Conservation (phyloP, 2,329 filamentous ascomycete species). For the Lasiodiplodia hormozganensis region DNA sequence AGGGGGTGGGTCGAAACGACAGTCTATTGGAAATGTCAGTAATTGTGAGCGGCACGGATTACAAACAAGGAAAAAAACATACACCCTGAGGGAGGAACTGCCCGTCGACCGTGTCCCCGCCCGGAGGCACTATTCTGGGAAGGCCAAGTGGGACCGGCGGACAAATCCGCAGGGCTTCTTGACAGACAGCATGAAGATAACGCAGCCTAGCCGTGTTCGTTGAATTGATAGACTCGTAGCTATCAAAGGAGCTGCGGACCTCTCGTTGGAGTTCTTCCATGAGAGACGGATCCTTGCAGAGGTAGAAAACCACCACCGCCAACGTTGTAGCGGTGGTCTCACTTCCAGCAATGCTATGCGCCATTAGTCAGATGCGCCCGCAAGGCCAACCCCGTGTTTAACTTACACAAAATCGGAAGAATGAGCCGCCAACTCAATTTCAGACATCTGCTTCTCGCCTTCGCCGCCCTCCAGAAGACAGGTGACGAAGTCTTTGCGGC, state of each 20-base stretch:
- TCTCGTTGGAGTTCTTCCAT: constrained; percentile 41
- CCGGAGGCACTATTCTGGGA: constrained; percentile 28
- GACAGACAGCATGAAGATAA: constrained; percentile 30
- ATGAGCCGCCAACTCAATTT: constrained; percentile 34
- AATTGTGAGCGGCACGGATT: not conserved
- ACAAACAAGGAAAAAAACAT: not conserved
- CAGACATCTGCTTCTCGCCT: not conserved
- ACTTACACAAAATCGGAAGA: constrained; percentile 34
- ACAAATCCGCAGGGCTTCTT: constrained; percentile 33
- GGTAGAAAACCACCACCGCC: constrained; percentile 41
- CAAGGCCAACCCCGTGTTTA: not conserved
- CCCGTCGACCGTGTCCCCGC: constrained; percentile 30
- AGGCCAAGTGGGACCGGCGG: constrained; percentile 29
- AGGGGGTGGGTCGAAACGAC: constrained; percentile 33
- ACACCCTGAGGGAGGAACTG: constrained; percentile 32
- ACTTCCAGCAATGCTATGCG: constrained; percentile 41
- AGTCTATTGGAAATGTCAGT: constrained; percentile 4
- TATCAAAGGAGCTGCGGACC: constrained; percentile 36
- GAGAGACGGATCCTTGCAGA: constrained; percentile 42
- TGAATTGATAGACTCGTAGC: constrained; percentile 30
- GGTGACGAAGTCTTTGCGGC: not conserved
- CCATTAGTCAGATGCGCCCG: not conserved
- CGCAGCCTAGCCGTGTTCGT: not conserved
- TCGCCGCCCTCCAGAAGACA: not conserved
- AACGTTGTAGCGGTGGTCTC: constrained; percentile 46